These are phyloP conservation scores for Closterium sp. DNA, from an alignment of 139 green algal genomes.

Conservation along the genomic window DNA sequence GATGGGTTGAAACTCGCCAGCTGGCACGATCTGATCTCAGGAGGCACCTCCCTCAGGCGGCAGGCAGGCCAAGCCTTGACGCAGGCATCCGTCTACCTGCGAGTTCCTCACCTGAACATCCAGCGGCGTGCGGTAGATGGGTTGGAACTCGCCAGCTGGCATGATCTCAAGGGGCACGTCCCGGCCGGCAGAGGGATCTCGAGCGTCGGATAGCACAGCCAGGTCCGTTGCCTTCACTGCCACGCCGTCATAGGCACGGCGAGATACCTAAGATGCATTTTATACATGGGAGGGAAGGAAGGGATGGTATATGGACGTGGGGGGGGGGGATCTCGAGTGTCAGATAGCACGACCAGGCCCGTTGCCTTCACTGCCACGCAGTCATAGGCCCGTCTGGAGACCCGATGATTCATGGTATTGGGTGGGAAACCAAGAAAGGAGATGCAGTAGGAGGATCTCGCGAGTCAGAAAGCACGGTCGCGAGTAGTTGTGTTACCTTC, in stretches of 20 bases:
- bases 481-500: background rate
- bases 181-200: background rate
- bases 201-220: slow-evolving; percentile 1
- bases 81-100: background rate
- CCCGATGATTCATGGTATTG: too few relatives aligned
- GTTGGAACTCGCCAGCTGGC: slow-evolving; percentile 53
- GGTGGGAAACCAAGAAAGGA: too few relatives aligned
- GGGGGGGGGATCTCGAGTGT: background rate
- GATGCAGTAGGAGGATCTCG: too few relatives aligned
- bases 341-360: background rate
- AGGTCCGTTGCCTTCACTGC: background rate
- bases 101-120: slow-evolving; percentile 45
- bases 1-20: slow-evolving; percentile 42
- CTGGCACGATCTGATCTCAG: too few relatives aligned
- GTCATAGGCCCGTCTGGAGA: too few relatives aligned
- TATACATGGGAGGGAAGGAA: background rate
- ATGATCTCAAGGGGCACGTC: slow-evolving; percentile 51
- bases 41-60: too few relatives aligned
- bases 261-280: background rate
- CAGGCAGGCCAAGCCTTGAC: background rate
- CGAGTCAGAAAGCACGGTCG: too few relatives aligned
- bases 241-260: slow-evolving; percentile 9
- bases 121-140: slow-evolving; percentile 53
- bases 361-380: too few relatives aligned
- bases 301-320: background rate